Evolutionary conservation across 371 early-diverging fungal species (phyloP), one percentile per base, ranked within the genome.

Genomic region (Circinella umbellata): DNA sequence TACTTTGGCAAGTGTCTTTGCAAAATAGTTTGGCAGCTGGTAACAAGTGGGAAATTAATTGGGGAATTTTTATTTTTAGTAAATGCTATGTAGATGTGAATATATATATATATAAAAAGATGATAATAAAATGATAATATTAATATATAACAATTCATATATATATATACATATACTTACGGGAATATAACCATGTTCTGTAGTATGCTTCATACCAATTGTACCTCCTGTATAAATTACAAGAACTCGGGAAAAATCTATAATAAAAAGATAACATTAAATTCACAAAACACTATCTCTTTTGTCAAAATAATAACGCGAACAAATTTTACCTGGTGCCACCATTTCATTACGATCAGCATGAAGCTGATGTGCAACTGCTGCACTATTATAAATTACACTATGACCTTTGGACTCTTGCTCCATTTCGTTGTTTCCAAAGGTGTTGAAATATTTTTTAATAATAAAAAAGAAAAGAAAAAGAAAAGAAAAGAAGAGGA

Each of bases 141-240:
- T 27, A 27, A 27, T 27, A 27, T 27, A 27, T 27, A 27, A 27
- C 27, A 27, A 2, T 2, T 1, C 27, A 27, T 27, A 27, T 27
- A 27, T 0, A 1, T 27, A 27, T 1, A 27, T 27, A 27, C 2
- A 27, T 27, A 27, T 5, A 61, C 38, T 70, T 75, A 84, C 94
- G 0, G 95, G 95, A 18, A 89, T 81, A 73, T 95, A 95, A 3
- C 96, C 96, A 62, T 90, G 85, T 42, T 86, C 82, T 11, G 80
- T 82, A 47, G 88, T 90, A 71, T 94, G 86, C 73, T 91, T 91
- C 98, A 96, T 97, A 38, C 98, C 99, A 74, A 98, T 98, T 2
- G 99, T 99, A 7, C 95, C 95, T 61, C 95, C 95, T 0, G 98
- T 97, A 81, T 99, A 99, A 39, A 98, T 92, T 18, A 96, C 76